Base-by-base conservation (phyloP, 192 early-diverging fungal species). In the Backusella parvicylindrica region DNA sequence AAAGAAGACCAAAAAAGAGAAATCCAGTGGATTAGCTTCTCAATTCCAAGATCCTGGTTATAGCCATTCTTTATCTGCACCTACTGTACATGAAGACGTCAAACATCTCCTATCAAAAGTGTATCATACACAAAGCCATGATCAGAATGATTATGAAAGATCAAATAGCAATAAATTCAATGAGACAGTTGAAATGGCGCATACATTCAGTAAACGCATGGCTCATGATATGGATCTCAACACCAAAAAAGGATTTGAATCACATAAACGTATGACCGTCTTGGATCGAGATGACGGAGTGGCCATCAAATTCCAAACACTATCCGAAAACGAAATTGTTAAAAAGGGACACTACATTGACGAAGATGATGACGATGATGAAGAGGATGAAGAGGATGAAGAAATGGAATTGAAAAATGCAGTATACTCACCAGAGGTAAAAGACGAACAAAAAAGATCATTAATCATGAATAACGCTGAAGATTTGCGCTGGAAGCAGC, bases 31-130 rank as follows among this genome's bases (percentile, higher is more conserved):
- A 41, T 43, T 91, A 71, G 82, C 83, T 33, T 82, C 84, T 74
- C 87, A 85, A 60, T 94, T 91, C 81, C 83, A 88, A 71, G 89
- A 92, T 69, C 93, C 92, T 26, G 87, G 84, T 0, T 82, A 89
- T 33, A 80, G 70, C 12, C 74, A 89, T 66, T 81, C 86, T 32
- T 79, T 91, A 53, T 81, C 88, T 5, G 83, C 88, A 30, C 91
- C 92, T 18, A 85, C 90, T 74, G 89, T 94, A 28, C 89, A 90
- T 65, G 86, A 89, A 64, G 85, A 84, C 47, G 87, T 92, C 66
- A 86, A 87, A 30, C 90, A 91, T 71, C 66, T 92, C 49, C 75
- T 94, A 69, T 87, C 84, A 49, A 83, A 84, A 31, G 87, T 94
- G 3, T 89, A 92, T 71, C 82, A 87, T 30, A 87, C 86, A 31